Conservation (phyloP, 2,329 filamentous ascomycete species). For the Trichoderma lentiforme region DNA sequence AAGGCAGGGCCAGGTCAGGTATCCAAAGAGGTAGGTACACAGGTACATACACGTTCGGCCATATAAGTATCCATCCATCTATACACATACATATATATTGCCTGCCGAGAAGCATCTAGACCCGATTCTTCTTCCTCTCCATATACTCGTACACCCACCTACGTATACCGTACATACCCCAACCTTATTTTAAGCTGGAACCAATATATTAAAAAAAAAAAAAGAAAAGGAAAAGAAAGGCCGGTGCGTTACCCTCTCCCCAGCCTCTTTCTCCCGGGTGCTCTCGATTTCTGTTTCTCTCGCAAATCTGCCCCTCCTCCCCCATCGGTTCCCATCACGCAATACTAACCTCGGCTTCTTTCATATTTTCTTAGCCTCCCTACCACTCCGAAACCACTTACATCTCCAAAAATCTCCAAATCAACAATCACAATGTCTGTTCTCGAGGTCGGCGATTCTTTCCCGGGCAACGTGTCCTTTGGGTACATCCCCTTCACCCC, state of each 20-base stretch:
- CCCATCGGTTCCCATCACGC: background rate
- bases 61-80: background rate
- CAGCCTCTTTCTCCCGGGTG: background rate
- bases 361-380: background rate
- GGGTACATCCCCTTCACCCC: slow-evolving; percentile 75
- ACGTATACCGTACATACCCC: background rate
- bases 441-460: slow-evolving; percentile 76
- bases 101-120: background rate
- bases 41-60: background rate
- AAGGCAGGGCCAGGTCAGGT: background rate
- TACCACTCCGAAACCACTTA: background rate
- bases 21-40: background rate
- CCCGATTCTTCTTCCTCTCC: background rate
- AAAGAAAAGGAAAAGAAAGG: background rate
- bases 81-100: background rate
- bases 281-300: background rate
- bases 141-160: background rate
- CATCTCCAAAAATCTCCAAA: background rate
- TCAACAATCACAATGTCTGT: slow-evolving; percentile 46
- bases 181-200: background rate
- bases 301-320: background rate
- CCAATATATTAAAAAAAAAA: background rate
- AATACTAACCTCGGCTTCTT: background rate
- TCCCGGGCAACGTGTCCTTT: slow-evolving; percentile 79
- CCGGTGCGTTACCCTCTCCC: background rate